phyloP scores from a whole-genome alignment of 495 filamentous ascomycete genomes.

The Endocarpon pusillum region DNA sequence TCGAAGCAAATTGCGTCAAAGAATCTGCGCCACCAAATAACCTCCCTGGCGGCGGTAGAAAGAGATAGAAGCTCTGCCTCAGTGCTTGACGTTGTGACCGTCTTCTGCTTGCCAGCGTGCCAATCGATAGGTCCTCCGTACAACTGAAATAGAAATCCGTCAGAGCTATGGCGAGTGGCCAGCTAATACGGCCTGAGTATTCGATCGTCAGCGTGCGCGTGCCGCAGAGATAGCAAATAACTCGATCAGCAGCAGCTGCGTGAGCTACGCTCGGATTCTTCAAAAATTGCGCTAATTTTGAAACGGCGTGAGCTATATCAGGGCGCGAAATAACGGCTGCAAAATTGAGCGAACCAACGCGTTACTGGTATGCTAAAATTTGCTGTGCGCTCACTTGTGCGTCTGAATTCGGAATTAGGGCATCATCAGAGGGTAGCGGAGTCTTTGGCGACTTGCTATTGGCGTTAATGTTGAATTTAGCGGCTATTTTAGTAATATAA shows the following conservation, averaged over 20 bases:
- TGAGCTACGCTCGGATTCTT: conserved; percentile 10
- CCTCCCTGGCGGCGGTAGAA: too few species aligned
- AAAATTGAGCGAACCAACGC: conserved; percentile 15
- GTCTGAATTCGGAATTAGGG: too few species aligned
- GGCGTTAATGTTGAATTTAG: conserved; percentile 6
- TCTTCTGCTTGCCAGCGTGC: conserved; percentile 11
- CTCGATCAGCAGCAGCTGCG: conserved; percentile 3
- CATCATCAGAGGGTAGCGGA: conserved; percentile 5
- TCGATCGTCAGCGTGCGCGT: not conserved
- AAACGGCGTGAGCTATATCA: conserved; percentile 8
- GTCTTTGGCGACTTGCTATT: conserved; percentile 1
- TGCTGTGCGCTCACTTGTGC: conserved; percentile 2
- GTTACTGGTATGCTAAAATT: conserved; percentile 10
- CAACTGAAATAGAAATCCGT: conserved; percentile 8
- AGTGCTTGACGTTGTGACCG: conserved; percentile 11
- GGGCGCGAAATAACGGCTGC: conserved; percentile 10
- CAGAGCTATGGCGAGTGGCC: conserved; percentile 6
- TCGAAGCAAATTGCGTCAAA: too few species aligned
- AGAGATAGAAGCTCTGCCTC: too few species aligned
- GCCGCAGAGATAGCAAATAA: conserved; percentile 9
- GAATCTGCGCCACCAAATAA: too few species aligned
- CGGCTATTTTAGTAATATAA: conserved; percentile 10
- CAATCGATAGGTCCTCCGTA: conserved; percentile 11
- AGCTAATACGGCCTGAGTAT: conserved; percentile 4
- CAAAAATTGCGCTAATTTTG: conserved; percentile 9